These are phyloP conservation scores for Juglanconis oblonga DNA, from an alignment of 2,329 filamentous ascomycete species.

Conservation along the genomic window DNA sequence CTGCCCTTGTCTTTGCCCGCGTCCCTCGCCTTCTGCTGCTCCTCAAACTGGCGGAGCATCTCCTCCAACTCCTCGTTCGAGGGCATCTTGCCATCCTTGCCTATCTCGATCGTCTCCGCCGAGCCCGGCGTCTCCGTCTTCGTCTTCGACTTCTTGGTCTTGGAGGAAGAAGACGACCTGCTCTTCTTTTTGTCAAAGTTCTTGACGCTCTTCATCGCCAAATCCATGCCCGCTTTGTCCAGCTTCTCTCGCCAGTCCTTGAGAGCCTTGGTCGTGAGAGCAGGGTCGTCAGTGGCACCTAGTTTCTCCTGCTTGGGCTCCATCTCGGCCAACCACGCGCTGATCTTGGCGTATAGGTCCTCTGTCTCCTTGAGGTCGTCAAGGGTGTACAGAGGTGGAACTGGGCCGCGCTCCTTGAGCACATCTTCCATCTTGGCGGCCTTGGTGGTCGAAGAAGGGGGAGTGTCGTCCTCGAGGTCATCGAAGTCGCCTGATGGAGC, in stretches of 20 bases:
- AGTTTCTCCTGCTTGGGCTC: constrained; percentile 70
- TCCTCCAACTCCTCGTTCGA: constrained; percentile 45
- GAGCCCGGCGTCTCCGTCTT: constrained; percentile 28
- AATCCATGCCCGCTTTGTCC: constrained; percentile 65
- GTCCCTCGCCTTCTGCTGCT: constrained; percentile 26
- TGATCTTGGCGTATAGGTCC: constrained; percentile 58
- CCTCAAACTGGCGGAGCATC: constrained; percentile 46
- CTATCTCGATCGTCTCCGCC: constrained; percentile 40
- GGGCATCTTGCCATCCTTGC: constrained; percentile 40
- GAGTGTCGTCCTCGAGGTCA: constrained; percentile 72
- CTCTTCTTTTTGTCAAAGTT: constrained; percentile 49
- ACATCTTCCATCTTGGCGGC: constrained; percentile 43
- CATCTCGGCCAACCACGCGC: constrained; percentile 73
- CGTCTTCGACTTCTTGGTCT: constrained; percentile 43
- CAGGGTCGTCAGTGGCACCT: constrained; percentile 67
- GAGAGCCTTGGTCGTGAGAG: constrained; percentile 70
- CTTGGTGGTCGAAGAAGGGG: constrained; percentile 33
- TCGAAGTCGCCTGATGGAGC: constrained; percentile 57
- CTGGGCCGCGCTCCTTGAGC: constrained; percentile 45
- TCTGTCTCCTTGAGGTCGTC: constrained; percentile 69
- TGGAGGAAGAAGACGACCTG: constrained; percentile 26
- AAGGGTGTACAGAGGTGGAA: constrained; percentile 66
- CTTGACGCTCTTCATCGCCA: constrained; percentile 67
- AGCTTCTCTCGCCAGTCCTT: constrained; percentile 67
- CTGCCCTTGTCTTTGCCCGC: constrained; percentile 19